Evolutionary conservation across 2,329 filamentous ascomycete genomes (phyloP).

Genomic region (Hypoxylon sp.): DNA sequence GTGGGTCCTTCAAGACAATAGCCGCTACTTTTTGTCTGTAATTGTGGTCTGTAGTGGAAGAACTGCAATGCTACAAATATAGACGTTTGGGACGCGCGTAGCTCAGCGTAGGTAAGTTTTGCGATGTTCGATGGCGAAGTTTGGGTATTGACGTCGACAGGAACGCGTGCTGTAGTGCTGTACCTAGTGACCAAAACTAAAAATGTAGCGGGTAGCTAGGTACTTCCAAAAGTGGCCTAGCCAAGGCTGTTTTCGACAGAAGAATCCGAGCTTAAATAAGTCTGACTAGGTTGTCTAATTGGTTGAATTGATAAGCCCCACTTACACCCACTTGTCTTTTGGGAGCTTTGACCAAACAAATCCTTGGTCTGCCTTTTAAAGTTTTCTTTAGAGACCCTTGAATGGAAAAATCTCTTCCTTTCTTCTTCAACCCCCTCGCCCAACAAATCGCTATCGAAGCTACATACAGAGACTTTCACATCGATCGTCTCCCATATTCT

Average conservation of each 20-base stretch:
- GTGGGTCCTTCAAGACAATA: neutral
- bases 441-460: constrained; percentile 99
- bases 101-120: neutral
- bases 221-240: constrained; percentile 14
- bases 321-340: constrained; percentile 4
- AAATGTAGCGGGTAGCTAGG: neutral
- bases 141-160: constrained; percentile 9
- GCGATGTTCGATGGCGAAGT: constrained; percentile 5
- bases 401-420: constrained; percentile 48
- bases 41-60: neutral
- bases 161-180: constrained; percentile 11
- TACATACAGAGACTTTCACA: constrained; percentile 82
- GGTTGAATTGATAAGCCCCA: neutral
- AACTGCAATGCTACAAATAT: neutral
- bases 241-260: neutral
- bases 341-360: constrained; percentile 33
- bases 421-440: constrained; percentile 82
- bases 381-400: constrained; percentile 21
- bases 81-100: neutral
- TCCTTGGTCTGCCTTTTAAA: constrained; percentile 1
- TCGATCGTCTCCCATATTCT: constrained; percentile 57
- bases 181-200: neutral
- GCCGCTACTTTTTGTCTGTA: neutral
- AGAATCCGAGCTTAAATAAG: constrained; percentile 5
- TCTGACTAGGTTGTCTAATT: neutral